phyloP scores from a whole-genome alignment of 306 rosid species.

The Dryas alaskensis region DNA sequence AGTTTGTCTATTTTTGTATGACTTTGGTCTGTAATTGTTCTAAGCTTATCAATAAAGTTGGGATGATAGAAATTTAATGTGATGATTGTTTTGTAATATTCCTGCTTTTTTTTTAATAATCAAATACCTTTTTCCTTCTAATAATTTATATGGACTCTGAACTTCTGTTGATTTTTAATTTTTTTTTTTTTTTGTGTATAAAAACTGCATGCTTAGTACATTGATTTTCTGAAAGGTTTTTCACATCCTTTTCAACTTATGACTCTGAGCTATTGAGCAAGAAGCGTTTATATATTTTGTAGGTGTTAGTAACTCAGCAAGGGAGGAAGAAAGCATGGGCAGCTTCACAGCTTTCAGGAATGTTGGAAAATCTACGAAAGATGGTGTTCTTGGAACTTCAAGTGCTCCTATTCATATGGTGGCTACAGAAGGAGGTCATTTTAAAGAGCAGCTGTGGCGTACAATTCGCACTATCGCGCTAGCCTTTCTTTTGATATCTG shows the following conservation, averaged over 20 bases:
- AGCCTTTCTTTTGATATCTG: constrained; percentile 65
- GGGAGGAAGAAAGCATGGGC: constrained; percentile 51
- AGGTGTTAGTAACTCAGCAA: constrained; percentile 58
- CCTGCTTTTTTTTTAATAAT: neutral
- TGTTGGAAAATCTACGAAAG: constrained; percentile 55
- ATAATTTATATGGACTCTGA: neutral
- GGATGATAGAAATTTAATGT: neutral
- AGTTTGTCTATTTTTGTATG: neutral
- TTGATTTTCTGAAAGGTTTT: neutral
- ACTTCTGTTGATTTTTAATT: neutral
- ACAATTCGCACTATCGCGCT: constrained; percentile 59
- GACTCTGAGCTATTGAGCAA: constrained; percentile 16
- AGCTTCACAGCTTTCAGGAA: constrained; percentile 55
- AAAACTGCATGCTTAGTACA: neutral
- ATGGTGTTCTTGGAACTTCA: constrained; percentile 71
- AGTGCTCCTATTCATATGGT: constrained; percentile 80
- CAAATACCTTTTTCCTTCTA: constrained; percentile 9
- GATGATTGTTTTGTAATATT: neutral
- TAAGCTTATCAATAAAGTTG: neutral
- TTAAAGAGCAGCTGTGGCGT: constrained; percentile 77
- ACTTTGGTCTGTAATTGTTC: neutral
- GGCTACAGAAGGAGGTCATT: constrained; percentile 55
- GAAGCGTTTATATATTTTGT: constrained; percentile 25
- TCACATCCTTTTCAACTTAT: neutral
- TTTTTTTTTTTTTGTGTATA: neutral